These are phyloP conservation scores for Aspergillus oerlinghausenensis DNA, from an alignment of 2,329 filamentous ascomycete genomes.

Conservation along the genomic window DNA sequence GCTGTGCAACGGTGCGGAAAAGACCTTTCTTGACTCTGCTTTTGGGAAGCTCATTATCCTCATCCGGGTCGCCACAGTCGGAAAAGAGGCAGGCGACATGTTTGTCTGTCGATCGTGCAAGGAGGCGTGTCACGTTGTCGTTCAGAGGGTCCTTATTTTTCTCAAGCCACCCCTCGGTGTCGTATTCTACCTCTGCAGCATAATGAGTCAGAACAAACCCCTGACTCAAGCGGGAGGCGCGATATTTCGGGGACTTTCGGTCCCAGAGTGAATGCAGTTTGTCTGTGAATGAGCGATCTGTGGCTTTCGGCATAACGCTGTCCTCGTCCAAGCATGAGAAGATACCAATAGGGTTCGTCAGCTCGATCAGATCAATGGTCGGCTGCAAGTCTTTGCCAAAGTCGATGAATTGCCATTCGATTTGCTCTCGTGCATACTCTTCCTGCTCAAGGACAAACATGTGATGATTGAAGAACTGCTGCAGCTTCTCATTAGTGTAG, in stretches of 20 bases:
- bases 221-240: slow-evolving; percentile 77
- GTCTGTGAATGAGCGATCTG: slow-evolving; percentile 93
- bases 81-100: slow-evolving; percentile 81
- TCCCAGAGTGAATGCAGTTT: slow-evolving; percentile 98
- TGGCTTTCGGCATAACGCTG: slow-evolving; percentile 97
- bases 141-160: slow-evolving; percentile 99
- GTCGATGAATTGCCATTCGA: slow-evolving; percentile 99
- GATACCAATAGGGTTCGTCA: slow-evolving; percentile 95
- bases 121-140: slow-evolving; percentile 87
- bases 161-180: slow-evolving; percentile 89
- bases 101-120: slow-evolving; percentile 74
- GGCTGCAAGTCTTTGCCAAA: slow-evolving; percentile 96
- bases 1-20: slow-evolving; percentile 92
- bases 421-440: slow-evolving; percentile 94
- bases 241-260: slow-evolving; percentile 90
- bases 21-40: slow-evolving; percentile 94
- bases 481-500: slow-evolving; percentile 98
- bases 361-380: slow-evolving; percentile 93
- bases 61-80: slow-evolving; percentile 80
- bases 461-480: slow-evolving; percentile 99
- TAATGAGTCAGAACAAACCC: slow-evolving; percentile 97
- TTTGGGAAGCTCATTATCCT: slow-evolving; percentile 61
- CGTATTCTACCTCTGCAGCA: slow-evolving; percentile 95
- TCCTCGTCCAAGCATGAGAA: slow-evolving; percentile 98
- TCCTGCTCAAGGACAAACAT: slow-evolving; percentile 99